Evolutionary conservation across 495 filamentous ascomycete species (phyloP).

Genomic region (Penicillium longicatenatum): DNA sequence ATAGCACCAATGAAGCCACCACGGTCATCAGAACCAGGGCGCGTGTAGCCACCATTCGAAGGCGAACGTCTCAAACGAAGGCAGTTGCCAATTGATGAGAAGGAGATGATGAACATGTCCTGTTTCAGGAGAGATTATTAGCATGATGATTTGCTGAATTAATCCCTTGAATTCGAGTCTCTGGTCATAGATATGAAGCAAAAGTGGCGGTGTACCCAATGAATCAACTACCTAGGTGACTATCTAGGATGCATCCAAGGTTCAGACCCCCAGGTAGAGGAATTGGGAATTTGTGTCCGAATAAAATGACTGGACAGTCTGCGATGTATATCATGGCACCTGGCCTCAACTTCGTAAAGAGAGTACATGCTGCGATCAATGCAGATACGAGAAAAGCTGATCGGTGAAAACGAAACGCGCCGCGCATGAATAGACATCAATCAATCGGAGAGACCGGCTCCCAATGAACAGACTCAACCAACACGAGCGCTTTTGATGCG

Average conservation of each 20-base stretch:
- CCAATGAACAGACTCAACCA: not conserved
- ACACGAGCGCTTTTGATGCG: slow-evolving; percentile 4
- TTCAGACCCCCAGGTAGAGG: slow-evolving; percentile 6
- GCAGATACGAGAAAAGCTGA: slow-evolving; percentile 2
- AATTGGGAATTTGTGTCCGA: not conserved
- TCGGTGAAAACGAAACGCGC: slow-evolving; percentile 4
- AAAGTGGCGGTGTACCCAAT: not conserved
- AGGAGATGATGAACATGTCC: slow-evolving; percentile 81
- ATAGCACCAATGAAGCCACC: slow-evolving; percentile 40
- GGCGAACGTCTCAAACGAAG: slow-evolving; percentile 49
- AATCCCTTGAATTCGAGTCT: not conserved
- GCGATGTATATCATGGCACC: slow-evolving; percentile 3
- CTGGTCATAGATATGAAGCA: slow-evolving; percentile 7
- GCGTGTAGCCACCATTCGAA: slow-evolving; percentile 58
- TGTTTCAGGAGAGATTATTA: slow-evolving; percentile 39
- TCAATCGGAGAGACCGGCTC: slow-evolving; percentile 3
- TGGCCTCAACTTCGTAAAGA: slow-evolving; percentile 10
- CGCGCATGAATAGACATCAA: not conserved
- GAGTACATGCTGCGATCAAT: slow-evolving; percentile 25
- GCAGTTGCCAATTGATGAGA: slow-evolving; percentile 72
- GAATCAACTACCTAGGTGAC: slow-evolving; percentile 10
- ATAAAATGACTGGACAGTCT: not conserved
- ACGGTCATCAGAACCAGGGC: slow-evolving; percentile 35
- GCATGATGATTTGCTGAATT: not conserved
- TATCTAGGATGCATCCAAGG: slow-evolving; percentile 9